Conservation (phyloP, 495 filamentous ascomycete species). For the Annulohypoxylon nitens region DNA sequence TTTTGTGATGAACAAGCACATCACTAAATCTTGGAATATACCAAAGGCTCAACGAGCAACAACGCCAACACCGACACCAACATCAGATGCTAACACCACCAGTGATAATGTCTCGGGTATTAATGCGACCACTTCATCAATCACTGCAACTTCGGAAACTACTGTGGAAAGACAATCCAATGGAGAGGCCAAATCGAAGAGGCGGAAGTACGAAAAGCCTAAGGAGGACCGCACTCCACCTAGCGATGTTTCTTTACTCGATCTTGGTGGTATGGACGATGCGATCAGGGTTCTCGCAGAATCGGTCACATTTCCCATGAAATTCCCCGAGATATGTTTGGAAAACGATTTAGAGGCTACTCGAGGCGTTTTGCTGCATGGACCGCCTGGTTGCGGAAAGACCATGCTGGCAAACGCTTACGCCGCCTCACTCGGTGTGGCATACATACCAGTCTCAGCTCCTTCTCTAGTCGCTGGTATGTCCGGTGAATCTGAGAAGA, state of each 20-base stretch:
- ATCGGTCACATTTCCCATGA: constrained; percentile 83
- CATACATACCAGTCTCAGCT: constrained; percentile 89
- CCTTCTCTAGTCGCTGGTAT: constrained; percentile 93
- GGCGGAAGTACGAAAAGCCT: constrained; percentile 65
- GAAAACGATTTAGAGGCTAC: constrained; percentile 78
- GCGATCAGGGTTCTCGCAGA: constrained; percentile 82
- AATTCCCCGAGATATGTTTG: constrained; percentile 65
- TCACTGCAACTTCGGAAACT: neutral
- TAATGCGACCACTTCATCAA: constrained; percentile 30
- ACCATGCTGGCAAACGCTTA: constrained; percentile 93
- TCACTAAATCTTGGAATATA: constrained; percentile 62
- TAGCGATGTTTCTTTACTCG: constrained; percentile 77
- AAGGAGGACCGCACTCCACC: constrained; percentile 71
- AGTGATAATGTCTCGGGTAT: constrained; percentile 26
- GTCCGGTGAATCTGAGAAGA: constrained; percentile 97
- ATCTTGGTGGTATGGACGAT: constrained; percentile 88
- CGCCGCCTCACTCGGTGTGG: constrained; percentile 84
- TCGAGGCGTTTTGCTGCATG: constrained; percentile 91
- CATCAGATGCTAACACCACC: constrained; percentile 28
- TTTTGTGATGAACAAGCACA: constrained; percentile 76
- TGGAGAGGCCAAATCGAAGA: constrained; percentile 77
- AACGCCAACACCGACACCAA: constrained; percentile 34
- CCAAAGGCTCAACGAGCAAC: constrained; percentile 25
- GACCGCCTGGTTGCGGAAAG: constrained; percentile 95
- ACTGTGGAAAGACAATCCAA: constrained; percentile 64